Conservation (phyloP, 768 basidiomycete genomes). For the Gautieria morchelliformis region DNA sequence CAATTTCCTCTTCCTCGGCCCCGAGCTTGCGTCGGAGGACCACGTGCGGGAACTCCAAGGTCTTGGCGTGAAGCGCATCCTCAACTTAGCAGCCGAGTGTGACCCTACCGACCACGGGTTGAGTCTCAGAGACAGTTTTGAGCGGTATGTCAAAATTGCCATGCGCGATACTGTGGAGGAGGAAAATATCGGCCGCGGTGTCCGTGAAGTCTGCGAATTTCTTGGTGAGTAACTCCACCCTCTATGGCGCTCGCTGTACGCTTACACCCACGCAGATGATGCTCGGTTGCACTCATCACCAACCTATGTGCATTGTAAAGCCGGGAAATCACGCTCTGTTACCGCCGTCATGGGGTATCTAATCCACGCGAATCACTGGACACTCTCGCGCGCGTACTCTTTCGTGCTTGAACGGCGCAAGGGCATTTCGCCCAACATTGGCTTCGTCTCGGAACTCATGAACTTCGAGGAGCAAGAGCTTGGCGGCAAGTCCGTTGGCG, state of each 20-base stretch:
- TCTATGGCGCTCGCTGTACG: neutral
- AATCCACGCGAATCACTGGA: slow-evolving; percentile 97
- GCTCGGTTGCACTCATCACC: slow-evolving; percentile 82
- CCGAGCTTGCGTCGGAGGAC: slow-evolving; percentile 65
- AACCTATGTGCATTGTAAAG: slow-evolving; percentile 94
- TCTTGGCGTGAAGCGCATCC: slow-evolving; percentile 75
- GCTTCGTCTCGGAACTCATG: slow-evolving; percentile 96
- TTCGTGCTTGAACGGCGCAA: slow-evolving; percentile 90
- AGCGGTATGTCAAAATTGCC: slow-evolving; percentile 76
- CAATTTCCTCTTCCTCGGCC: slow-evolving; percentile 83
- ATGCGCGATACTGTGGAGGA: slow-evolving; percentile 97
- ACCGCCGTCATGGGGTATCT: slow-evolving; percentile 97
- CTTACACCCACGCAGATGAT: slow-evolving; percentile 50
- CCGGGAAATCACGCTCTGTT: slow-evolving; percentile 90
- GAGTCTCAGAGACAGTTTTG: slow-evolving; percentile 57
- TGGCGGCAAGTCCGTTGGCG: slow-evolving; percentile 65
- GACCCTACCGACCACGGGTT: slow-evolving; percentile 71
- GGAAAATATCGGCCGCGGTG: slow-evolving; percentile 71
- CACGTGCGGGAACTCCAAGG: slow-evolving; percentile 67
- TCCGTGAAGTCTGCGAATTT: slow-evolving; percentile 77
- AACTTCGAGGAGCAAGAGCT: slow-evolving; percentile 89
- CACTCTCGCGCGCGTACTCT: slow-evolving; percentile 79
- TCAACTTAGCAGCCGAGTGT: slow-evolving; percentile 90
- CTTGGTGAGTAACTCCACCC: slow-evolving; percentile 54
- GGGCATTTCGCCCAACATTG: slow-evolving; percentile 94